Evolutionary conservation across 108 stramenopile genomes (phyloP).

Genomic region (Cylindrotheca closterium): DNA sequence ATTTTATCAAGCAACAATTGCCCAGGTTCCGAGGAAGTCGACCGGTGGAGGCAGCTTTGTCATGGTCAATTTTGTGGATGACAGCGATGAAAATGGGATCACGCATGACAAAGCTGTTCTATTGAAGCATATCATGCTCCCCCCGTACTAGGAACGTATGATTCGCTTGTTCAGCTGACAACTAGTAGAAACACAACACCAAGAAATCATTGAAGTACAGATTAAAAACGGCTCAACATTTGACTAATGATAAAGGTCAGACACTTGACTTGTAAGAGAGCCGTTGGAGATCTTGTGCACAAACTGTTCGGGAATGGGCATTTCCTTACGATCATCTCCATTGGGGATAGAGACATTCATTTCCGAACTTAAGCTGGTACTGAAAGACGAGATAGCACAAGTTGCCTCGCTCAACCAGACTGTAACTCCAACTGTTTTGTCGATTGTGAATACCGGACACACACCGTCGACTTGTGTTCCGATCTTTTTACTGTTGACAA

Average conservation of each 20-base stretch:
- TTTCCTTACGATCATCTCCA: constrained; percentile 89
- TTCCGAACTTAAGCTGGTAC: constrained; percentile 90
- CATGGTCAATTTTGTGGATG: constrained; percentile 82
- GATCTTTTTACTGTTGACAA: constrained; percentile 93
- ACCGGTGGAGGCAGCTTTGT: constrained; percentile 51
- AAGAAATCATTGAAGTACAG: not conserved
- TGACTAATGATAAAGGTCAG: constrained; percentile 86
- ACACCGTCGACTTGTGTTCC: constrained; percentile 81
- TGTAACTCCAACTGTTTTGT: constrained; percentile 95
- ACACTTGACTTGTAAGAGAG: constrained; percentile 71
- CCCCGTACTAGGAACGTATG: constrained; percentile 35
- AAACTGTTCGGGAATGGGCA: constrained; percentile 98
- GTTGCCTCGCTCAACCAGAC: constrained; percentile 84
- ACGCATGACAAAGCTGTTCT: constrained; percentile 80
- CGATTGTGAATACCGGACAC: constrained; percentile 92
- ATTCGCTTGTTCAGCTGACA: not conserved
- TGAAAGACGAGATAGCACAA: constrained; percentile 65
- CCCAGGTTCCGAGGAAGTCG: constrained; percentile 43
- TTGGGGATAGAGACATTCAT: constrained; percentile 96
- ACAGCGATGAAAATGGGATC: constrained; percentile 72
- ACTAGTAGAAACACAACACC: too few species aligned
- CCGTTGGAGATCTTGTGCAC: constrained; percentile 75
- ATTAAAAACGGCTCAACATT: too few species aligned
- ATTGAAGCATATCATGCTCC: constrained; percentile 71
- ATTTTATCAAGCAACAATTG: constrained; percentile 80